Base-by-base conservation (phyloP, 202 grass and related monocot species). In the Schoenoplectus tabernaemontani region DNA sequence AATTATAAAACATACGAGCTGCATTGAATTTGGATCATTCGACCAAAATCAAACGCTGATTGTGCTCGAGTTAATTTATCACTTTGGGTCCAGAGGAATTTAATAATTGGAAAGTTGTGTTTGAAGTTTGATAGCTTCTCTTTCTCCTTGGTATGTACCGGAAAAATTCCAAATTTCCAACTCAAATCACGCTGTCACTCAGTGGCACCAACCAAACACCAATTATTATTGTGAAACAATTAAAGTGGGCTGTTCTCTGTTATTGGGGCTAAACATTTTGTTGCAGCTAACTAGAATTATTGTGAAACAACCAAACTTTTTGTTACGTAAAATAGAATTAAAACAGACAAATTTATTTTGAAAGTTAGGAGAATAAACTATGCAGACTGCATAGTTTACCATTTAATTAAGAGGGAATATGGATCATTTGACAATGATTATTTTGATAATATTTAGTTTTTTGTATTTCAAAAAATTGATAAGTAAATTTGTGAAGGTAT, bases 111-210 rank as follows among this genome's bases (percentile, higher is more conserved):
- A 30, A 23, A 30, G 59, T 62, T 59, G 22, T 2, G 20, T 62
- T 16, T 62, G 59, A 62, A 33, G 15, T 33, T 32, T 56, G 15
- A 19, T 19, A 5, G 11, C 15, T 69, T 28, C 10, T 1, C 22
- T 48, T 30, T 71, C 67, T 71, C 19, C 5, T 30, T 48, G 42
- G 0, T 48, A 13, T 70, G 46, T 73, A 33, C 69, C 24, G 16
- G 26, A 75, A 26, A 54, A 74, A n/a, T n/a, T n/a, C n/a, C n/a
- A 74, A 75, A 46, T 54, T 75, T 37, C 70, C 70, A 75, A 54
- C 70, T 53, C 64, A 34, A 75, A 54, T 72, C 47, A 16, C 46
- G 70, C 70, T 75, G 70, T 75, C 70, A 54, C 48, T 6, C 51
- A 56, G 15, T 54, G 17, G 46, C 70, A 17, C 28, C 70, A 54